Evolutionary conservation across 305 asterid genomes (phyloP).

Genomic region (Rubia balearica): DNA sequence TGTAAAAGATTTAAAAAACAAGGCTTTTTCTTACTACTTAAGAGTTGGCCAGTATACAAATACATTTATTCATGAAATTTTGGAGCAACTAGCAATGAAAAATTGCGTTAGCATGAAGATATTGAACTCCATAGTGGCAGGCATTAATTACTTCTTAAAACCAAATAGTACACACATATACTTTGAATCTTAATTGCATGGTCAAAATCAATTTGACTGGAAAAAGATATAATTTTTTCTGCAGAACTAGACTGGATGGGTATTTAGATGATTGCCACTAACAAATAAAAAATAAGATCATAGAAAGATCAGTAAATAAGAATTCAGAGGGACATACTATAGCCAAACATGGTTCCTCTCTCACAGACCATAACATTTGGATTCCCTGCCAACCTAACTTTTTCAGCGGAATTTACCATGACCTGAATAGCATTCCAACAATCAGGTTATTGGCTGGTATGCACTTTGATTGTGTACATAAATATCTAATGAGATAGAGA

Average conservation of each 20-base stretch:
- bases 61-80: not conserved
- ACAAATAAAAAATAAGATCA: not conserved
- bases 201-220: not conserved
- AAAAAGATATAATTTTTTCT: not conserved
- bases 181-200: not conserved
- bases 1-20: not conserved
- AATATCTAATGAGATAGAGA: not conserved
- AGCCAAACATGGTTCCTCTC: slow-evolving; percentile 99
- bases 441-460: slow-evolving; percentile 7
- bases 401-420: slow-evolving; percentile 89
- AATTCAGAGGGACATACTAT: slow-evolving; percentile 45
- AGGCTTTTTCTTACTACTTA: not conserved
- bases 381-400: slow-evolving; percentile 89
- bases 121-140: not conserved
- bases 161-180: not conserved
- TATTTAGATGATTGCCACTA: not conserved
- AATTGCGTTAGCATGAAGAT: not conserved
- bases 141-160: not conserved
- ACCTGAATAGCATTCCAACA: slow-evolving; percentile 43
- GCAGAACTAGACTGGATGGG: not conserved
- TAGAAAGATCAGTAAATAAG: not conserved
- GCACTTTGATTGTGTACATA: not conserved
- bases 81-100: not conserved
- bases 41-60: not conserved
- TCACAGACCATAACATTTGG: slow-evolving; percentile 97